Conservation (phyloP, 2,329 filamentous ascomycete genomes). For the Ascochyta lentis region DNA sequence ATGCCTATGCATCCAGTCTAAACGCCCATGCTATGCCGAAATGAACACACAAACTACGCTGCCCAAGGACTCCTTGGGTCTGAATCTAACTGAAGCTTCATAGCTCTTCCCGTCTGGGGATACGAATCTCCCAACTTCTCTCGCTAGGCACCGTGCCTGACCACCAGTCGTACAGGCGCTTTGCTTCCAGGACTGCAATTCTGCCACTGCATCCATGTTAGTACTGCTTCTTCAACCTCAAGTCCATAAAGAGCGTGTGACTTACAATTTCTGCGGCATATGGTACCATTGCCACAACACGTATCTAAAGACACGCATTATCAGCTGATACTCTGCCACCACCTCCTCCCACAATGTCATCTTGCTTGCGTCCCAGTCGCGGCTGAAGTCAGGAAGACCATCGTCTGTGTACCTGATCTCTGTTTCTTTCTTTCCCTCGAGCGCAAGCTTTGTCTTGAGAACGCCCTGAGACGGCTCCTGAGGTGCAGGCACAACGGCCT, state of each 20-base stretch:
- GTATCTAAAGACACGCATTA: constrained; percentile 68
- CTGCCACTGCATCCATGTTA: constrained; percentile 51
- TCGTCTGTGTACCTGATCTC: constrained; percentile 39
- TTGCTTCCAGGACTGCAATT: constrained; percentile 61
- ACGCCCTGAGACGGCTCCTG: constrained; percentile 37
- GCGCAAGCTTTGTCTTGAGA: constrained; percentile 40
- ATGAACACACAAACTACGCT: neutral
- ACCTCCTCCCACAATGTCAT: constrained; percentile 64
- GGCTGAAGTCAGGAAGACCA: constrained; percentile 52
- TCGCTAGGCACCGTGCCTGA: constrained; percentile 66
- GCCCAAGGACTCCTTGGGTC: neutral
- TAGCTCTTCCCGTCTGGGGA: constrained; percentile 39
- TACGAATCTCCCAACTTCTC: constrained; percentile 61
- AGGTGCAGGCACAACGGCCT: constrained; percentile 21
- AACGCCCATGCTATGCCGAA: constrained; percentile 26
- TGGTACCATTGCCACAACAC: constrained; percentile 74
- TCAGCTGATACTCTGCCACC: constrained; percentile 66
- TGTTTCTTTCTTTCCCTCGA: constrained; percentile 28
- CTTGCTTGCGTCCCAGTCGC: constrained; percentile 48
- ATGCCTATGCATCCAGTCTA: neutral
- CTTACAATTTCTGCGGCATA: constrained; percentile 74
- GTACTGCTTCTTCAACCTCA: neutral
- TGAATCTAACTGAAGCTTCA: constrained; percentile 12
- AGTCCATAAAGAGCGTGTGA: constrained; percentile 32
- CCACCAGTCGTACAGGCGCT: constrained; percentile 67